Base-by-base conservation (phyloP, 805 yeast genomes). In the Yarrowia osloensis region DNA sequence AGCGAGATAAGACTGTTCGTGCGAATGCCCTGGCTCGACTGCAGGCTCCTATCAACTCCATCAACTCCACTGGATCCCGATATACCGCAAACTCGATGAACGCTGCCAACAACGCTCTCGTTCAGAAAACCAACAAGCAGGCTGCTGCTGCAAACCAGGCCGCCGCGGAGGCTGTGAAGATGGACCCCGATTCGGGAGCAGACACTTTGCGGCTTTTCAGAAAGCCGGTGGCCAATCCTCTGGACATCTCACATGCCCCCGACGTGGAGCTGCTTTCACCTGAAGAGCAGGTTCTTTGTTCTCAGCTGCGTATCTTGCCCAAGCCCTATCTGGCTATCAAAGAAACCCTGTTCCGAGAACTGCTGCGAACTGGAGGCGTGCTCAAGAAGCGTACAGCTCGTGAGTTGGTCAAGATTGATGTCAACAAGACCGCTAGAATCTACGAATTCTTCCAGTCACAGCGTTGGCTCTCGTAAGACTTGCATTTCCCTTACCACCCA, bases 271-370 rank as follows among this genome's bases (percentile, higher is more conserved):
- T 95, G 67, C 79, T 95, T 59, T 88, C 96, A 1, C 85, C 86
- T n/a, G 97, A 91, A 67, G 99, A 95, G 75, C 94, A 89, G 75
- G 86, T 85, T 66, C 78, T 95, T 55, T 96, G 99, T 78, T 82
- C 93, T 4, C 89, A 86, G 59, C 81, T 96, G 69, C 85, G 96
- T 70, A 88, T 96, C 12, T 78, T 89, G 67, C 99, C 99, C 17
- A 94, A 95, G 76, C 96, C 98, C 3, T 95, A 94, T 74, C 80
- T 95, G 69, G 97, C 96, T 2, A 90, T 95, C 70, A 95, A 95
- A 74, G 97, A 91, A 75, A 86, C 91, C 3, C 77, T 95, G 67
- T 91, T 95, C 81, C 85, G 96, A 72, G 97, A 93, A 74, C 85
- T 96, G 35, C 80, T 93, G 44, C 87, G 90, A 71, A 87, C 89